These are phyloP conservation scores for Schoenoplectus triqueter DNA, from an alignment of 202 grass and related monocot genomes.

Conservation along the genomic window DNA sequence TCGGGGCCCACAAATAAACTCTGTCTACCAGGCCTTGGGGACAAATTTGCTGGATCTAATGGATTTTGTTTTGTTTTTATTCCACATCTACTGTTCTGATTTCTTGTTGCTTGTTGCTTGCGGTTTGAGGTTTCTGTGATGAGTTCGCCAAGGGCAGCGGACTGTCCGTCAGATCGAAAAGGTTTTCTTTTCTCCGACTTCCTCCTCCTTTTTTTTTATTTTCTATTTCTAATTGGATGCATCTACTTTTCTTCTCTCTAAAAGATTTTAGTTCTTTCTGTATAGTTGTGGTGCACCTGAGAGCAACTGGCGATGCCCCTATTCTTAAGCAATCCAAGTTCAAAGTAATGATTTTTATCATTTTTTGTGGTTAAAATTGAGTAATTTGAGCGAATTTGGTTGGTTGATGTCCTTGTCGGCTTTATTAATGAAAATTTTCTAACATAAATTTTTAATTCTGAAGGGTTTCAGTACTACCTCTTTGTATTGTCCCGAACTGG, in stretches of 20 bases:
- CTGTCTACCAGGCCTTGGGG: background rate
- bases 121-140: background rate
- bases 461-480: background rate
- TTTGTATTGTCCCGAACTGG: background rate
- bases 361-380: background rate
- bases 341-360: conserved; percentile 45
- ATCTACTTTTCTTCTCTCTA: background rate
- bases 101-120: background rate
- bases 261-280: background rate
- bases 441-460: background rate
- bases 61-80: background rate
- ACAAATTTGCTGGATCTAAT: background rate
- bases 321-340: conserved; percentile 86
- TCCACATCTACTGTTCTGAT: background rate
- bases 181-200: conserved; percentile 17
- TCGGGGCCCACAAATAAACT: too few relatives aligned
- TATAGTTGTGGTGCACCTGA: conserved; percentile 75
- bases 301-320: conserved; percentile 66
- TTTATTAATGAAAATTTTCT: background rate
- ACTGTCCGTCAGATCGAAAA: conserved; percentile 53
- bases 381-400: background rate
- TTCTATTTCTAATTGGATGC: background rate
- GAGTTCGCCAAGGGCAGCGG: conserved; percentile 43
- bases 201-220: background rate
- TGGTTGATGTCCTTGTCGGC: background rate